Evolutionary conservation across 1,284 basidiomycete genomes (phyloP).

Genomic region (Cutaneotrichosporon sp.): DNA sequence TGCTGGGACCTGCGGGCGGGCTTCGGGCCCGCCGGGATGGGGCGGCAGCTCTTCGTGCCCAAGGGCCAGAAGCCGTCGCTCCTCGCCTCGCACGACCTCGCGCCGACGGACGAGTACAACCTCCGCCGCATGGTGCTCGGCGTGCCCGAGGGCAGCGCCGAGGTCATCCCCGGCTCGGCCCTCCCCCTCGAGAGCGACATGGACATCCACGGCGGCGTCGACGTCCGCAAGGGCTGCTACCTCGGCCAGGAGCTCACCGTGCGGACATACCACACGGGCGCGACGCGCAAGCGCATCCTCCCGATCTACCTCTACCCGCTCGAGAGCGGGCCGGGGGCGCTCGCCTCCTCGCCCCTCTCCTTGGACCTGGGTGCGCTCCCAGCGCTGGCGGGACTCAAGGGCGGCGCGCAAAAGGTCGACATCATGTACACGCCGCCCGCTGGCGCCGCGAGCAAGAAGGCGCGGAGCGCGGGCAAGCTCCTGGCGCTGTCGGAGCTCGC

Average conservation of each 20-base stretch:
- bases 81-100: not conserved
- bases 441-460: constrained; percentile 37
- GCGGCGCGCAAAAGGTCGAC: constrained; percentile 23
- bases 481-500: constrained; percentile 33
- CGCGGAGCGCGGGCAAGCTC: constrained; percentile 47
- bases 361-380: too few relatives aligned
- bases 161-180: constrained; percentile 73
- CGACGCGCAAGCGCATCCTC: constrained; percentile 85
- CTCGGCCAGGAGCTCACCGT: constrained; percentile 97
- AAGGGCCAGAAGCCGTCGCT: constrained; percentile 62
- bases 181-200: constrained; percentile 93
- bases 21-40: constrained; percentile 63
- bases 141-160: constrained; percentile 80
- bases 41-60: constrained; percentile 65
- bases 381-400: not conserved
- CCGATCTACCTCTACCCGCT: constrained; percentile 60
- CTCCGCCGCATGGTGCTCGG: constrained; percentile 76
- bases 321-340: not conserved
- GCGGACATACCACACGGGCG: constrained; percentile 92
- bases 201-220: constrained; percentile 92
- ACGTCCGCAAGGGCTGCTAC: constrained; percentile 97
- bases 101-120: constrained; percentile 59
- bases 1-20: constrained; percentile 68
- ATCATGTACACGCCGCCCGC: constrained; percentile 42
- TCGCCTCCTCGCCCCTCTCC: not conserved